A percentile compares a stretch with the other conserved stretches of the same genome.
phyloP scores from a whole-genome alignment of 441 rosid species.

The Erysimum pusillum region DNA sequence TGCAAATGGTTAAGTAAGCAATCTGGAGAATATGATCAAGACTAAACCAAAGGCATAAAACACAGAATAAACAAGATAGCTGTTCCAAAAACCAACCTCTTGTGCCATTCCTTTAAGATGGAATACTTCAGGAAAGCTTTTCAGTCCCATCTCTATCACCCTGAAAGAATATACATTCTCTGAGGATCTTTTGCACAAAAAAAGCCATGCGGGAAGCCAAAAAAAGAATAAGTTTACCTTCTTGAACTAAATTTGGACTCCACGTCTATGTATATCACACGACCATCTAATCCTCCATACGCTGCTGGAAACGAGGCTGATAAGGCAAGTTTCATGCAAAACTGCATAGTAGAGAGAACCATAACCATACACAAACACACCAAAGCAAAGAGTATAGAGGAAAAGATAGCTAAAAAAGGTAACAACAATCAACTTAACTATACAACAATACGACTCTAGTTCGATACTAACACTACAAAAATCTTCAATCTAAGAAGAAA shows the following conservation, averaged over 20 bases:
- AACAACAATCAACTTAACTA: background rate
- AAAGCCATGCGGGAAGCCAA: background rate
- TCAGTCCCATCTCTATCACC: conserved; percentile 84
- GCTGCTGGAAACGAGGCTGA: conserved; percentile 76
- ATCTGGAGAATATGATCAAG: conserved; percentile 8
- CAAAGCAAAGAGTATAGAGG: conserved; percentile 6
- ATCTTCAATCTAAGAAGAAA: background rate
- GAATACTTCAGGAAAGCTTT: conserved; percentile 86
- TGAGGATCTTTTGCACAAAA: conserved; percentile 1
- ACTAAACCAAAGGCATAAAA: conserved; percentile 29
- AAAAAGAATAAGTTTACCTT: conserved; percentile 53
- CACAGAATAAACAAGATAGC: conserved; percentile 10
- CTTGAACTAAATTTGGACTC: conserved; percentile 88
- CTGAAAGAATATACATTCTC: conserved; percentile 64
- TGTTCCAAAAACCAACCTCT: conserved; percentile 56
- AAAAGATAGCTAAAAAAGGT: background rate
- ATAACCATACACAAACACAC: conserved; percentile 7
- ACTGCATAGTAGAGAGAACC: conserved; percentile 51
- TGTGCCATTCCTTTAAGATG: conserved; percentile 75
- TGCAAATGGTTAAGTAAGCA: conserved; percentile 14
- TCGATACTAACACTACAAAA: background rate
- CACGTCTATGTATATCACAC: conserved; percentile 79
- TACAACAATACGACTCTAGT: background rate
- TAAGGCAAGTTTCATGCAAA: conserved; percentile 81
- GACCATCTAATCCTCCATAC: conserved; percentile 84